Percentiles rank a stretch among this genome's conserved stretches.
phyloP scores from a whole-genome alignment of 2,329 filamentous ascomycete species.

The Proliferodiscus dingleyae region DNA sequence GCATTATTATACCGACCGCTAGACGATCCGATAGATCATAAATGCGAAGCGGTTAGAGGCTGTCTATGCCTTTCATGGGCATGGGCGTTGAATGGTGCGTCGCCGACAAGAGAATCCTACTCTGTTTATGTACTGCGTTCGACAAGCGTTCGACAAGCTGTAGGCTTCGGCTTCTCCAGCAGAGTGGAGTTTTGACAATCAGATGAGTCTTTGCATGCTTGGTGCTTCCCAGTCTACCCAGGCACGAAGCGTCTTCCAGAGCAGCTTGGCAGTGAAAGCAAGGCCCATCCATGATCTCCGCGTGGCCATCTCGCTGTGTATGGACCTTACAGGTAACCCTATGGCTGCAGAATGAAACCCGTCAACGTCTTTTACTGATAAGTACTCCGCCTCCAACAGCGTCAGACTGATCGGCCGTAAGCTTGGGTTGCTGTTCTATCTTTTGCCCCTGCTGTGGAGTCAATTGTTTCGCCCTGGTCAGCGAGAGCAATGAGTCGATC shows the following conservation, averaged over 20 bases:
- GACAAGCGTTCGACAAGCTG: background rate
- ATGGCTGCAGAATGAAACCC: conserved; percentile 1
- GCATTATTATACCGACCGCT: too few relatives aligned
- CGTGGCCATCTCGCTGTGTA: conserved; percentile 5
- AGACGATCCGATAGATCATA: too few relatives aligned
- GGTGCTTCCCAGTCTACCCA: background rate
- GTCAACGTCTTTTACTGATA: background rate
- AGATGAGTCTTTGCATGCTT: background rate
- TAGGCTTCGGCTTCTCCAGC: background rate
- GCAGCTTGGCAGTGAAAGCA: background rate
- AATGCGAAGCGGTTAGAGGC: too few relatives aligned
- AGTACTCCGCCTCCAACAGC: background rate
- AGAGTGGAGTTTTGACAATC: background rate
- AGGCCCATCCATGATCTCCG: conserved; percentile 12
- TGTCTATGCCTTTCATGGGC: too few relatives aligned
- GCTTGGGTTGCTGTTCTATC: background rate
- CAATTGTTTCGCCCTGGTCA: background rate
- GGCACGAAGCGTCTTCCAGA: background rate
- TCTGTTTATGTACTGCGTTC: too few relatives aligned
- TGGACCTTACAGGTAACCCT: background rate
- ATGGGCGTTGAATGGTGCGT: too few relatives aligned
- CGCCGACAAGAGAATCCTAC: too few relatives aligned
- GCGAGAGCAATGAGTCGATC: conserved; percentile 2
- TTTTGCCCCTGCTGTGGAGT: background rate
- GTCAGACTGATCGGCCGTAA: background rate